phyloP scores from a whole-genome alignment of 352 stramenopile genomes.

The Phytophthora hybrid region DNA sequence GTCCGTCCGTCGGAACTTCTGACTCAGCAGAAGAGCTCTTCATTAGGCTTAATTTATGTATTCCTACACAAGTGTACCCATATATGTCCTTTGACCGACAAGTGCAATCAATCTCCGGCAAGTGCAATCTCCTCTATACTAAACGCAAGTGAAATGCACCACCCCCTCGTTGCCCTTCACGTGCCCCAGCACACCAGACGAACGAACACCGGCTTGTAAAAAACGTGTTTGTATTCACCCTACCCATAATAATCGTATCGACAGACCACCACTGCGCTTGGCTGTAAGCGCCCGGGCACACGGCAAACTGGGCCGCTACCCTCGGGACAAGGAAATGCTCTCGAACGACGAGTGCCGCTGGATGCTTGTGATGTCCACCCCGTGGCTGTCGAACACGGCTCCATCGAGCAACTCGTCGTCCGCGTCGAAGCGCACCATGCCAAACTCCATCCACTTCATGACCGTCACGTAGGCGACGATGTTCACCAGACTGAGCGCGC shows the following conservation, averaged over 20 bases:
- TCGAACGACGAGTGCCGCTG: conserved; percentile 81
- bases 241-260: conserved; percentile 53
- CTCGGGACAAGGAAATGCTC: conserved; percentile 72
- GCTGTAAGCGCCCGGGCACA: conserved; percentile 4
- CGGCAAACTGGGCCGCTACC: conserved; percentile 24
- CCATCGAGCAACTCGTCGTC: conserved; percentile 75
- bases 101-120: too few relatives aligned
- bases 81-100: too few relatives aligned
- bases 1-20: too few relatives aligned
- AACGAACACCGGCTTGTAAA: too few relatives aligned
- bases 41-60: too few relatives aligned
- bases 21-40: too few relatives aligned
- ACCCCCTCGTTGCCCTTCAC: too few relatives aligned
- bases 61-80: too few relatives aligned
- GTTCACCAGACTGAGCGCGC: conserved; percentile 76
- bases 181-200: too few relatives aligned
- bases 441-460: conserved; percentile 91
- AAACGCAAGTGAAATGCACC: too few relatives aligned
- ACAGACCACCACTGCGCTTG: conserved; percentile 30
- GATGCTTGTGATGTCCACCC: conserved; percentile 74
- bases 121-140: too few relatives aligned
- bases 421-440: conserved; percentile 79
- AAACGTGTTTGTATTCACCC: conserved; percentile 46
- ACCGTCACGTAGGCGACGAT: conserved; percentile 76
- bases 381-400: conserved; percentile 64